Evolutionary conservation across 2,329 filamentous ascomycete genomes (phyloP), one percentile per base, ranked within the genome.

Genomic region (Fragosphaeria purpurea): DNA sequence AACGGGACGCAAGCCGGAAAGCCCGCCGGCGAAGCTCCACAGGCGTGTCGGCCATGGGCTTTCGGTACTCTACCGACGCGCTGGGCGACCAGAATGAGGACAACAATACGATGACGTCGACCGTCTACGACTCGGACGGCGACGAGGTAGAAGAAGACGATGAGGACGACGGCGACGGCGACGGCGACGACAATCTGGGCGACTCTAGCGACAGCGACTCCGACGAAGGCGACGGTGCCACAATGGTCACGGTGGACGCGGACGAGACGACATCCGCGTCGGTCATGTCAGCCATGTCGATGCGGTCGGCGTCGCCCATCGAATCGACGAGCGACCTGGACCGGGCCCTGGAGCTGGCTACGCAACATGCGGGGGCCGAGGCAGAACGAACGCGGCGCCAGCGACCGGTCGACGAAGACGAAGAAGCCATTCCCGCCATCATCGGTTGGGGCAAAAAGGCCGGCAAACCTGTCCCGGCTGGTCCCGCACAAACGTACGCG

Each of bases 221-320:
- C 42, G 55, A 53, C n/a, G 83, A 84, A 46, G 85, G 87, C 56
- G 85, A 82, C 34, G 90, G 86, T 1, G 84, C 87, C 65, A 88
- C 90, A 82, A 91, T 83, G 38, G 71, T 95, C 43, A 87, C 91
- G 53, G 74, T 86, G 13, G 86, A 93, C 51, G 86, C 90, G 58
- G 77, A 84, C 55, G 88, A 85, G 2, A 79, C 80, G 35, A 82
- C 79, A 32, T 86, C 85, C 12, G 69, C 80, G 43, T 77, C 74
- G 43, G 86, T 85, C 8, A 46, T 54, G n/a, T 54, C 54, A 30
- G 48, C 31, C n/a, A 77, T 73, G 38, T 76, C 77, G 32, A 80
- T 78, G 30, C 70, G 72, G 54, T 75, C 72, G 44, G 62, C 64
- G 39, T 73, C 67, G 48, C 73, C 73, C 33, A 83, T 79, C 13